Conservation (phyloP, 257 asterid species). For the Lavandula angustifolia region DNA sequence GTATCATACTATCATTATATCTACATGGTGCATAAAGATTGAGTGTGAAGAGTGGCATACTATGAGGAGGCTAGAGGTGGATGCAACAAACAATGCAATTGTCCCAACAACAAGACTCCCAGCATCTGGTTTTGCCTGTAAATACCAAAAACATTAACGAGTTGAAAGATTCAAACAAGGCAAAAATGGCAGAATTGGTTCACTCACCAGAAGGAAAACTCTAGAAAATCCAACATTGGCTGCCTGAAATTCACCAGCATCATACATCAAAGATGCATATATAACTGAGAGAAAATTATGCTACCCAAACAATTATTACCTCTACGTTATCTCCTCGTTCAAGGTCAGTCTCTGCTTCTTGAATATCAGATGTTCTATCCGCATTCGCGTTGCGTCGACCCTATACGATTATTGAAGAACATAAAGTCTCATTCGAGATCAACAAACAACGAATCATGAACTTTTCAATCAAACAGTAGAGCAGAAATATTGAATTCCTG, state of each 20-base stretch:
- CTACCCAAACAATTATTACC: conserved; percentile 29
- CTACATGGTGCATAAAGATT: not conserved
- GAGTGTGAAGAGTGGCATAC: conserved; percentile 24
- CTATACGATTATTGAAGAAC: conserved; percentile 17
- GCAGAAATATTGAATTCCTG: not conserved
- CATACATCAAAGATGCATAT: conserved; percentile 6
- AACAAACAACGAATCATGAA: not conserved
- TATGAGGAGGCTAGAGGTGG: conserved; percentile 46
- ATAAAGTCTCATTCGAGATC: not conserved
- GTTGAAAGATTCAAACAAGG: not conserved
- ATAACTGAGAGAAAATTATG: not conserved
- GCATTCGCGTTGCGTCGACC: conserved; percentile 35
- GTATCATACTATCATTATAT: not conserved
- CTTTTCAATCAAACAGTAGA: not conserved
- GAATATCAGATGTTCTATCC: conserved; percentile 30
- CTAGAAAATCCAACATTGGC: conserved; percentile 50
- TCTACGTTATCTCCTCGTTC: conserved; percentile 45
- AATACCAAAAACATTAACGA: not conserved
- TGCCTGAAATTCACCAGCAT: conserved; percentile 40
- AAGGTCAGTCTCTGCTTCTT: conserved; percentile 37
- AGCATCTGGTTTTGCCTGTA: conserved; percentile 55
- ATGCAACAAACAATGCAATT: conserved; percentile 49
- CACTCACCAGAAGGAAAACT: conserved; percentile 47
- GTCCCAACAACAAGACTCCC: conserved; percentile 49
- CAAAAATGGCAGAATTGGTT: not conserved